Base-by-base conservation (phyloP, 345 rosid genomes). In the Bretschneidera sinensis region DNA sequence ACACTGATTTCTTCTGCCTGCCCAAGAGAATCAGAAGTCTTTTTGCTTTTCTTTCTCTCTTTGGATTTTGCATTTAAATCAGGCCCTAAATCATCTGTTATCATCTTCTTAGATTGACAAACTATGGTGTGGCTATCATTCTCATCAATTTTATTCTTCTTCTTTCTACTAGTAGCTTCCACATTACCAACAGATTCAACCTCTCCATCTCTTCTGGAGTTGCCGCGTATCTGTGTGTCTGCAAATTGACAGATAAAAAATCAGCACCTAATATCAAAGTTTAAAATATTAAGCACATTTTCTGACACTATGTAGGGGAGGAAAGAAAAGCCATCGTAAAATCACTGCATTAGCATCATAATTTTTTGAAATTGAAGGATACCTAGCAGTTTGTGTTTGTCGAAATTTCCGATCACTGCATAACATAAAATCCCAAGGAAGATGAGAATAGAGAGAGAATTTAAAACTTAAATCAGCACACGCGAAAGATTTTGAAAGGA, bases 351-450 rank as follows among this genome's bases (percentile, higher is more conserved):
- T 39, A 39, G 45, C 15, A 39, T 39, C 1, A 39, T 1, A 1
- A 31, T 4, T 31, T 4, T 25, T 50, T 16, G 13, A 39, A 57
- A 47, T 16, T n/a, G 13, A 9, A 59, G 43, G 62, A 56, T 50
- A 79, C 84, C 84, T 74, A 51, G 65, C 43, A 18, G 54, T 39
- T 64, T 62, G 21, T 61, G 47, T 56, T 56, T 61, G 48, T 60
- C 51, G 23, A 51, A 47, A 24, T 51, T 69, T 62, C 64, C 24
- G 28, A 61, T 62, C 62, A 63, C 80, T 72, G 70, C 72, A 67
- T 24, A 20, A 55, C 13, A 34, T 0, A 55, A 21, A 68, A 62
- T 24, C 16, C 28, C 47, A 48, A 55, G 59, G 20, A 8, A 21
- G 54, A 15, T 21, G 24, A 48, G 47, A 58, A 14, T 39, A 14